A percentile compares a stretch with the other conserved stretches of the same genome.
These are phyloP conservation scores for Nannochloropsis gaditana DNA, from an alignment of 108 stramenopile species.

Conservation along the genomic window DNA sequence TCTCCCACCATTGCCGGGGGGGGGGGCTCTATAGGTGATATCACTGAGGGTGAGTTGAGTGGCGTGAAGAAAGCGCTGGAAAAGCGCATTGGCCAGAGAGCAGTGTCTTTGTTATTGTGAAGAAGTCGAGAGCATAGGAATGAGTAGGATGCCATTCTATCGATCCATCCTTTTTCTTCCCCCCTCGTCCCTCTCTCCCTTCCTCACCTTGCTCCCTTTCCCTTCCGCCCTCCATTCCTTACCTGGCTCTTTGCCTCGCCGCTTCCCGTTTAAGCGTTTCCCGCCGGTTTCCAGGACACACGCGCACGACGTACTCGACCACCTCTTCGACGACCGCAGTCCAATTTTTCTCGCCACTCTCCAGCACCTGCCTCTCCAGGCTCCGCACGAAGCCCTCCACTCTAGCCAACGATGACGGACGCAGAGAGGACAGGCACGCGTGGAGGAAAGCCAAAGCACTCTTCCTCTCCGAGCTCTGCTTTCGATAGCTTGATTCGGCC, in stretches of 20 bases:
- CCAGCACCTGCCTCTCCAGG: conserved; percentile 17
- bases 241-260: background rate
- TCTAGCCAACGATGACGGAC: conserved; percentile 48
- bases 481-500: conserved; percentile 43
- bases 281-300: background rate
- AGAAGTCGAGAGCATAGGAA: no score
- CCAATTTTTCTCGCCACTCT: conserved; percentile 18
- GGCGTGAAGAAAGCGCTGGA: no score
- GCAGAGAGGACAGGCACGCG: background rate
- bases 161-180: no score
- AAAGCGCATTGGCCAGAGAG: no score
- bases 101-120: no score
- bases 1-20: no score
- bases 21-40: no score
- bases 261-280: background rate
- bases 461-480: conserved; percentile 36
- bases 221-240: background rate
- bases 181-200: no score
- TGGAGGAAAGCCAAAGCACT: conserved; percentile 18
- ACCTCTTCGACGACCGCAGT: background rate
- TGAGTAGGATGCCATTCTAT: no score
- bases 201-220: background rate
- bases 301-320: background rate
- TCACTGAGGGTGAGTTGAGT: no score
- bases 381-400: conserved; percentile 36